Evolutionary conservation across 345 rosid genomes (phyloP).

Genomic region (Lepidium aucheri): DNA sequence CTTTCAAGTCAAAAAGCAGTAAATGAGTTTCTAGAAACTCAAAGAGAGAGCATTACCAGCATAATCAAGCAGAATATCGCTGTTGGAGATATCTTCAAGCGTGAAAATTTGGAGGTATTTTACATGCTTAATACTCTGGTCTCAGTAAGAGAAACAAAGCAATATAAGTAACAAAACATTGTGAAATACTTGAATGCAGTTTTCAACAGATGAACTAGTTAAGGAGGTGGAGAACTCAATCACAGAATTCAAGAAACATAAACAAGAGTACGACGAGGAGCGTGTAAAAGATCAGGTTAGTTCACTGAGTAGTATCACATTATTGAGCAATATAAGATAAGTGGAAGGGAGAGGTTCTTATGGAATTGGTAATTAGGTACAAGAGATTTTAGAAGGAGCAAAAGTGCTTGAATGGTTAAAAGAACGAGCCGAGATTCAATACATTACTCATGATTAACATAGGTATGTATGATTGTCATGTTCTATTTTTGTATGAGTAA

Average conservation of each 20-base stretch:
- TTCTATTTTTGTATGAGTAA: neutral
- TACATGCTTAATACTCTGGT: neutral
- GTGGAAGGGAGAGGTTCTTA: neutral
- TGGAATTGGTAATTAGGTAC: slow-evolving; percentile 44
- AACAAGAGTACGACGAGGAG: slow-evolving; percentile 82
- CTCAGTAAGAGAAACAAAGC: neutral
- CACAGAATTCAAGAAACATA: slow-evolving; percentile 64
- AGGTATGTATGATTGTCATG: neutral
- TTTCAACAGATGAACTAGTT: slow-evolving; percentile 70
- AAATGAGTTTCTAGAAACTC: slow-evolving; percentile 65
- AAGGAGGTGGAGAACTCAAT: slow-evolving; percentile 73
- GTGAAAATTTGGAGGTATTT: slow-evolving; percentile 67
- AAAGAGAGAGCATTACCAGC: slow-evolving; percentile 51
- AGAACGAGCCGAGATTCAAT: slow-evolving; percentile 64
- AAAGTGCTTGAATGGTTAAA: slow-evolving; percentile 94
- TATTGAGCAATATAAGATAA: neutral
- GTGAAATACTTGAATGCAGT: slow-evolving; percentile 34
- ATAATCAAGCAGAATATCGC: slow-evolving; percentile 70
- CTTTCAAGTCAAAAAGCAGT: slow-evolving; percentile 83
- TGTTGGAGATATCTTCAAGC: slow-evolving; percentile 74
- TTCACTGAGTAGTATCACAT: neutral
- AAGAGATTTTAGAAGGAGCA: slow-evolving; percentile 88
- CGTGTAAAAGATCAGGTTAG: slow-evolving; percentile 71
- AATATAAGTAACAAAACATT: slow-evolving; percentile 2
- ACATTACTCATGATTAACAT: slow-evolving; percentile 43